Evolutionary conservation across 805 yeast species (phyloP).

Genomic region (Isabelozyma pseudorhagii): DNA sequence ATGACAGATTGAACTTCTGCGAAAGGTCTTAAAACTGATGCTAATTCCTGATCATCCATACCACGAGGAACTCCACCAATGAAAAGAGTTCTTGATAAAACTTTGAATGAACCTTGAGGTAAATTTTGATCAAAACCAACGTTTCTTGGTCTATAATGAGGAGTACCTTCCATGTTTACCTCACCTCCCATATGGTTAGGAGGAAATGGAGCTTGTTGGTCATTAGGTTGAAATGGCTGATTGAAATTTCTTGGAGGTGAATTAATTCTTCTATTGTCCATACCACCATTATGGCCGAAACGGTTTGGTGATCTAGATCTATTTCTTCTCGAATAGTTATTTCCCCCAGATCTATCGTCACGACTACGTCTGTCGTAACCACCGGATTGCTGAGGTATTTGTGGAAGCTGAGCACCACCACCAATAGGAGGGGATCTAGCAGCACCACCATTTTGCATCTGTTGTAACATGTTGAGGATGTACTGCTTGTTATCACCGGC

Average conservation of each 20-base stretch:
- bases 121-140: conserved; percentile 67
- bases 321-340: conserved; percentile 44
- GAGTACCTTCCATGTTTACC: conserved; percentile 64
- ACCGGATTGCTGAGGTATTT: conserved; percentile 10
- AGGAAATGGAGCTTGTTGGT: conserved; percentile 9
- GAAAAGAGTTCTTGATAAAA: conserved; percentile 84
- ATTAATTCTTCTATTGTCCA: conserved; percentile 15
- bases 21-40: conserved; percentile 70
- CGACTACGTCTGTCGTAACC: conserved; percentile 13
- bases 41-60: conserved; percentile 74
- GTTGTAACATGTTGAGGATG: conserved; percentile 53
- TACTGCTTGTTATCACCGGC: conserved; percentile 26
- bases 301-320: conserved; percentile 54
- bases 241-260: conserved; percentile 20
- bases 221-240: conserved; percentile 12
- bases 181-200: conserved; percentile 49
- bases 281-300: conserved; percentile 14
- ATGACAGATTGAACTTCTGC: conserved; percentile 93
- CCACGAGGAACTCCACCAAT: conserved; percentile 88
- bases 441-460: conserved; percentile 36
- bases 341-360: conserved; percentile 20
- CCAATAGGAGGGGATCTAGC: not conserved
- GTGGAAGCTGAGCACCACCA: conserved; percentile 5
- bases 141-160: conserved; percentile 73
- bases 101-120: conserved; percentile 78